Evolutionary conservation across 805 yeast genomes (phyloP).

Genomic region (Yarrowia deformans): DNA sequence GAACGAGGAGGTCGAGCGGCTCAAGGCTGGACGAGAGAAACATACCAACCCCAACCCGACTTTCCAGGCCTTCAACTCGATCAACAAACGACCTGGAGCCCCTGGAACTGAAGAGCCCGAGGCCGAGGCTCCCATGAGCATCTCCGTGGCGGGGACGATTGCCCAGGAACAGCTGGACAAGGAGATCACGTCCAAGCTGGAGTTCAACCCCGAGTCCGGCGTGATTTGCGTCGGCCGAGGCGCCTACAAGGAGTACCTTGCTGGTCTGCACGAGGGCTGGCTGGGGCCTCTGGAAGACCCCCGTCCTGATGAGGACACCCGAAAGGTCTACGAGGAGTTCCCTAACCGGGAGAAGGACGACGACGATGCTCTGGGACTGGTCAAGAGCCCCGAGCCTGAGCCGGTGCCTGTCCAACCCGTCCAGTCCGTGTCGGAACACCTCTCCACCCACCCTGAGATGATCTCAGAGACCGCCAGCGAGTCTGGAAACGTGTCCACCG

Average conservation of each 20-base stretch:
- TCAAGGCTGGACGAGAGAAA: constrained; percentile 26
- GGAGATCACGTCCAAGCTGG: constrained; percentile 47
- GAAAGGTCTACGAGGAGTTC: constrained; percentile 36
- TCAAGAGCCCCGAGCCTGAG: not conserved
- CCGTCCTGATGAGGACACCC: constrained; percentile 37
- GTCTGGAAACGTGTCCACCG: not conserved
- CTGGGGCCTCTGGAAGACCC: constrained; percentile 83
- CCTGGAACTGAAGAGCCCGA: not conserved
- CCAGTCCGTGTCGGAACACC: not conserved
- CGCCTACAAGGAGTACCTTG: constrained; percentile 88
- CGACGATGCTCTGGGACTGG: constrained; percentile 40
- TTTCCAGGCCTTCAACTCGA: not conserved
- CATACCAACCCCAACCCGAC: constrained; percentile 6
- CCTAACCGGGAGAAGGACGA: constrained; percentile 43
- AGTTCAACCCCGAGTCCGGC: constrained; percentile 70
- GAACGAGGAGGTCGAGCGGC: constrained; percentile 24
- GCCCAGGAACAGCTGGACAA: constrained; percentile 47
- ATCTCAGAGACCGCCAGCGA: not conserved
- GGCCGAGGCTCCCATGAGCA: not conserved
- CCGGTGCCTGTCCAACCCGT: not conserved
- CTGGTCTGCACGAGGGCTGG: constrained; percentile 93
- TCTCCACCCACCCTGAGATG: not conserved
- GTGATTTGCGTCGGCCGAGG: constrained; percentile 94
- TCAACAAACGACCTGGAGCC: not conserved
- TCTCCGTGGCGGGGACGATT: constrained; percentile 28